phyloP scores from a whole-genome alignment of 2,329 filamentous ascomycete species.

The Erysiphe neolycopersici region DNA sequence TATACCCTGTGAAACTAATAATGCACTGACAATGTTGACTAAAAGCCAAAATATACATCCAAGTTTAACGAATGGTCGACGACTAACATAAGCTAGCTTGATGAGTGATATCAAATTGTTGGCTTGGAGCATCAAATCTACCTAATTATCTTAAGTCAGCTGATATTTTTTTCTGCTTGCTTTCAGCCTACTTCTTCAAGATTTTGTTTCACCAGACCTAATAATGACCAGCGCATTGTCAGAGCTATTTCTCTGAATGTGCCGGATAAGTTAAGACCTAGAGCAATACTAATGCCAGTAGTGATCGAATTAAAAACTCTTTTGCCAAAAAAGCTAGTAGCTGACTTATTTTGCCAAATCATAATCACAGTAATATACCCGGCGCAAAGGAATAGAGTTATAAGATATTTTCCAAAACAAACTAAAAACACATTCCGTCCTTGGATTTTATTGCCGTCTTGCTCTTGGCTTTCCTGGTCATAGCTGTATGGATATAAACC shows the following conservation, averaged over 20 bases:
- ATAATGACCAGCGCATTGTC: conserved; percentile 21
- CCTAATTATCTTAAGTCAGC: conserved; percentile 1
- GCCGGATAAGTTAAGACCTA: conserved; percentile 19
- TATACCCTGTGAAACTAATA: not conserved
- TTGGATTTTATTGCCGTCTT: too few species aligned
- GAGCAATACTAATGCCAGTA: conserved; percentile 18
- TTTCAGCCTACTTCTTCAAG: conserved; percentile 15
- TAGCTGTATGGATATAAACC: too few species aligned
- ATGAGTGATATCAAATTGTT: conserved; percentile 13
- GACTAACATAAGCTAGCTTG: conserved; percentile 10
- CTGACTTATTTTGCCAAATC: conserved; percentile 6
- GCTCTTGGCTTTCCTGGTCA: too few species aligned
- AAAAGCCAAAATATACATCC: conserved; percentile 12
- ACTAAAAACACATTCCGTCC: too few species aligned
- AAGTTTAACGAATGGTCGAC: conserved; percentile 10
- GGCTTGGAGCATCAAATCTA: conserved; percentile 12
- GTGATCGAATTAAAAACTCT: conserved; percentile 19
- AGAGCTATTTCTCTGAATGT: conserved; percentile 19
- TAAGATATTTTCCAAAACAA: conserved; percentile 3
- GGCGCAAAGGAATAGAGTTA: conserved; percentile 7
- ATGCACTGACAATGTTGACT: conserved; percentile 11
- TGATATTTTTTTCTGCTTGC: not conserved
- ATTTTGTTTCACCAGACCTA: conserved; percentile 15
- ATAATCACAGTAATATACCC: conserved; percentile 5
- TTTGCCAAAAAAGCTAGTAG: conserved; percentile 15